Evolutionary conservation across 2,329 filamentous ascomycete genomes (phyloP).

Genomic region (Aureobasidium melanogenum): DNA sequence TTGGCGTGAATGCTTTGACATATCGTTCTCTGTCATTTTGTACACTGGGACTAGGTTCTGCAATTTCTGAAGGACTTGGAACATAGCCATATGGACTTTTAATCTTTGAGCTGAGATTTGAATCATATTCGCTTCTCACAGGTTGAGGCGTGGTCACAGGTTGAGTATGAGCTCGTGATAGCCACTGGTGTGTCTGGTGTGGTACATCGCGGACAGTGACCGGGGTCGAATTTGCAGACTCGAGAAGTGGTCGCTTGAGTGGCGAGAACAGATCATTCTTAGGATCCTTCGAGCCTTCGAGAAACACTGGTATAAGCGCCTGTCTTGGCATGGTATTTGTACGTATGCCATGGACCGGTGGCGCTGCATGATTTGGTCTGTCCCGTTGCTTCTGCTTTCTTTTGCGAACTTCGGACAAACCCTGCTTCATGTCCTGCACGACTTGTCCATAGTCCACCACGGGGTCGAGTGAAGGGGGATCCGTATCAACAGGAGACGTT

Average conservation of each 20-base stretch:
- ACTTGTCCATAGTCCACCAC: slow-evolving; percentile 24
- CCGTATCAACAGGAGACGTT: slow-evolving; percentile 13
- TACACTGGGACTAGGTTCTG: background rate
- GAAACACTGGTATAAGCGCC: background rate
- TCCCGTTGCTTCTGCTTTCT: background rate
- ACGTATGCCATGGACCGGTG: background rate
- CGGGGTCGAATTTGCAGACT: background rate
- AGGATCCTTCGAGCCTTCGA: slow-evolving; percentile 9
- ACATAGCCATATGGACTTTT: background rate
- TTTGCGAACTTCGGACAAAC: slow-evolving; percentile 14
- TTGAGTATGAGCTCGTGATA: background rate
- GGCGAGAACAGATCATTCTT: slow-evolving; percentile 28
- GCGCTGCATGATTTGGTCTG: background rate
- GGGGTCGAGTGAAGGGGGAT: background rate
- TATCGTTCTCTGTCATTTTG: background rate
- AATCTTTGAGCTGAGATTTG: background rate
- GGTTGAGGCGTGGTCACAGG: background rate
- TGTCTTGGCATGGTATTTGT: background rate
- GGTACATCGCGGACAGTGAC: background rate
- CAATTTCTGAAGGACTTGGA: background rate
- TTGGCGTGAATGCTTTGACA: background rate
- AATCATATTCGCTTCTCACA: background rate
- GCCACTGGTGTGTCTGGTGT: background rate
- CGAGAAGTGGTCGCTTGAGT: slow-evolving; percentile 17
- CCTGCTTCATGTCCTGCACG: slow-evolving; percentile 27